Conservation (phyloP, 1,284 basidiomycete genomes). For the Ustilago bromivora region DNA sequence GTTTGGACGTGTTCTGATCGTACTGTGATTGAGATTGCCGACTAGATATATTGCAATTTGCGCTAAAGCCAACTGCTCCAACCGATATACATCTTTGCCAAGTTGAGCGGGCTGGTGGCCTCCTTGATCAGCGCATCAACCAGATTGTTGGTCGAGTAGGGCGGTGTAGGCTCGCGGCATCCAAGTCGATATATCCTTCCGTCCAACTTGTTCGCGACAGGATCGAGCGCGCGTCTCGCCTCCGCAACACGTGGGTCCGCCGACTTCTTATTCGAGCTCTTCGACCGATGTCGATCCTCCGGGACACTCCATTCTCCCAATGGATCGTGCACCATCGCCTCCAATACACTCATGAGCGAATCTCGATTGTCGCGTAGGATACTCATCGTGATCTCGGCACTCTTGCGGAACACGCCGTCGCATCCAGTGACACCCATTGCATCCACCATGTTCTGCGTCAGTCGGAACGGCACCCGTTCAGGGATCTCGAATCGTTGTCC, state of each 20-base stretch:
- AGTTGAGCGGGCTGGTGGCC: constrained; percentile 58
- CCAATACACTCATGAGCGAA: constrained; percentile 93
- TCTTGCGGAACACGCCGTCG: constrained; percentile 92
- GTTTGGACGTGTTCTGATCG: no score
- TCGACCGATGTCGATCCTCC: constrained; percentile 63
- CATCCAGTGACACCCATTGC: constrained; percentile 93
- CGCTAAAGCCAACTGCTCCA: constrained; percentile 56
- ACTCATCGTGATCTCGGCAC: constrained; percentile 90
- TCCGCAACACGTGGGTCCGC: constrained; percentile 60
- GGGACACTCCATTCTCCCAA: constrained; percentile 91
- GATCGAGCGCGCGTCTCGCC: constrained; percentile 63
- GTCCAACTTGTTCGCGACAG: constrained; percentile 65
- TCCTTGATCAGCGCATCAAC: constrained; percentile 68
- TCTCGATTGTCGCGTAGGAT: constrained; percentile 91
- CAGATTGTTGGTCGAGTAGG: constrained; percentile 64
- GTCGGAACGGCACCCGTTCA: constrained; percentile 92
- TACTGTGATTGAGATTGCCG: not conserved
- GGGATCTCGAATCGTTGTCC: constrained; percentile 87
- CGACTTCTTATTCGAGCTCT: constrained; percentile 21
- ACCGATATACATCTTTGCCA: constrained; percentile 66
- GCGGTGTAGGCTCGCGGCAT: constrained; percentile 45
- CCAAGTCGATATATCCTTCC: constrained; percentile 58
- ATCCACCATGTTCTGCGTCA: constrained; percentile 94
- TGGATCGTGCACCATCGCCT: constrained; percentile 97
- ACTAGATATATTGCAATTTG: not conserved